A percentile compares a stretch with the other conserved stretches of the same genome.
Evolutionary conservation across 2,329 filamentous ascomycete species (phyloP).

Genomic region (Arachnomyces sp.): DNA sequence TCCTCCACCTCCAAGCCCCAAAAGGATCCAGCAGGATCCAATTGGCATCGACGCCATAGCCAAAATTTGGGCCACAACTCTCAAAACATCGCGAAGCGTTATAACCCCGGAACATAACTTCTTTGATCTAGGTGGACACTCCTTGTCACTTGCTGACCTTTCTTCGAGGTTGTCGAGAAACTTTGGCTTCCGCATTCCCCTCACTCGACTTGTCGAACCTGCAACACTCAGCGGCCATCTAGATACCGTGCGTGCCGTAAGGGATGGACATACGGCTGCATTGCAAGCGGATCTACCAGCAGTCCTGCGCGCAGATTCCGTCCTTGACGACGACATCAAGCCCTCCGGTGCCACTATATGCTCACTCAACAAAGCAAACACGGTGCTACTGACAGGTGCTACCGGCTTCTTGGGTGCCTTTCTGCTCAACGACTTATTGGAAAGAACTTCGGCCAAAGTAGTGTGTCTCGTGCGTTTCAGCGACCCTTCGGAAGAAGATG

Average conservation of each 20-base stretch:
- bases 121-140: slow-evolving; percentile 75
- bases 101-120: slow-evolving; percentile 68
- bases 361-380: slow-evolving; percentile 58
- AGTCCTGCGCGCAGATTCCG: slow-evolving; percentile 59
- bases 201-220: slow-evolving; percentile 62
- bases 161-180: slow-evolving; percentile 61
- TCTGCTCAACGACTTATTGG: slow-evolving; percentile 60
- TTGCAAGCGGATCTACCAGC: slow-evolving; percentile 69
- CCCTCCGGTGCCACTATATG: slow-evolving; percentile 46
- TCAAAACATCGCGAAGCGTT: slow-evolving; percentile 56
- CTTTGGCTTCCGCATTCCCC: slow-evolving; percentile 66
- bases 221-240: slow-evolving; percentile 67
- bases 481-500: slow-evolving; percentile 57
- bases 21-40: slow-evolving; percentile 48
- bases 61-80: slow-evolving; percentile 62
- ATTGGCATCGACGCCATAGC: slow-evolving; percentile 62
- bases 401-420: slow-evolving; percentile 73
- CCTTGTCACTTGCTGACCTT: slow-evolving; percentile 67
- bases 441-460: slow-evolving; percentile 61
- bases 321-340: slow-evolving; percentile 62
- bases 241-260: slow-evolving; percentile 60
- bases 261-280: slow-evolving; percentile 65
- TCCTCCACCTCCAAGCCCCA: slow-evolving; percentile 55
- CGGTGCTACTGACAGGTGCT: slow-evolving; percentile 64
- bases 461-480: slow-evolving; percentile 67